Conservation (phyloP, 176 grass and related monocot genomes). For the Musa acuminata region DNA sequence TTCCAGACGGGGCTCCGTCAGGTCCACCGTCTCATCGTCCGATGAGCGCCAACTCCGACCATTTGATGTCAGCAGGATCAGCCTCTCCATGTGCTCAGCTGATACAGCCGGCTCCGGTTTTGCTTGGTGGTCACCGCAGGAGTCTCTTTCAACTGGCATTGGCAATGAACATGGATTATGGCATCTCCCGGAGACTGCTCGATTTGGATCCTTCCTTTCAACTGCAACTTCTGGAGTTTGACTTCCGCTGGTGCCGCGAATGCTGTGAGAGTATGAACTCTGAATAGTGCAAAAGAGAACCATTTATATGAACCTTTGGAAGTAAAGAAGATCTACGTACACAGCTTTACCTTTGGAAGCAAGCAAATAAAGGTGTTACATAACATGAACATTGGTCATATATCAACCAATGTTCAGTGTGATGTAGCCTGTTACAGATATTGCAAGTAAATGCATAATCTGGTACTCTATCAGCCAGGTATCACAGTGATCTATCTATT, state of each 20-base stretch:
- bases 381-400: not conserved
- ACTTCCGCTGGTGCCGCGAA: not conserved
- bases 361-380: not conserved
- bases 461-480: too few species aligned
- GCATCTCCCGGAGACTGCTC: too few species aligned
- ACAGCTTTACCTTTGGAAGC: too few species aligned
- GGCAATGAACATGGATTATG: too few species aligned
- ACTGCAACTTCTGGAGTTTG: constrained; percentile 29
- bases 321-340: not conserved
- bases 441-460: too few species aligned
- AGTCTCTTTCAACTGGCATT: too few species aligned
- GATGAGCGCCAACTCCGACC: constrained; percentile 29
- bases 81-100: constrained; percentile 30
- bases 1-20: constrained; percentile 74
- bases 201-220: constrained; percentile 9
- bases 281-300: constrained; percentile 8
- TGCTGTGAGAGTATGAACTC: constrained; percentile 12
- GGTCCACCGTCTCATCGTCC: constrained; percentile 58
- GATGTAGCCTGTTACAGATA: too few species aligned
- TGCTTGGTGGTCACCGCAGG: too few species aligned
- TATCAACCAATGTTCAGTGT: too few species aligned
- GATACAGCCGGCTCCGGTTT: constrained; percentile 21
- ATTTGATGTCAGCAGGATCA: constrained; percentile 31
- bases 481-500: too few species aligned
- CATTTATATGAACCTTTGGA: constrained; percentile 3